These are phyloP conservation scores for Trametes coccinea DNA, from an alignment of 768 basidiomycete species.

Conservation along the genomic window DNA sequence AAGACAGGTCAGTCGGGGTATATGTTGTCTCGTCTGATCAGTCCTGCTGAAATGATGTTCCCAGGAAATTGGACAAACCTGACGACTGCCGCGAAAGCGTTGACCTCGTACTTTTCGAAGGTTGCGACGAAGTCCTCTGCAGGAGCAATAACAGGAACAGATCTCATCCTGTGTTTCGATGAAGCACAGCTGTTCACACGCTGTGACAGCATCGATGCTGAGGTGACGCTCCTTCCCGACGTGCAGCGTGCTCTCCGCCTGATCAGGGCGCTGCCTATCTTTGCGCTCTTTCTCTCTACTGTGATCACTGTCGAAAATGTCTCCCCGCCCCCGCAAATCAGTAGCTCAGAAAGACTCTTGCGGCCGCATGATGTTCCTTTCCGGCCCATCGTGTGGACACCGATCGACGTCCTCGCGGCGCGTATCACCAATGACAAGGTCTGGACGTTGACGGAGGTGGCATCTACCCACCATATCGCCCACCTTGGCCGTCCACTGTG, in stretches of 20 bases:
- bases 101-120: background rate
- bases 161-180: conserved; percentile 28
- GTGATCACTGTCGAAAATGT: conserved; percentile 21
- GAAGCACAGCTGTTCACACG: conserved; percentile 23
- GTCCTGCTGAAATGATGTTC: background rate
- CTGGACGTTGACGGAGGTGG: conserved; percentile 21
- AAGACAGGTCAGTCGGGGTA: background rate
- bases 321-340: conserved; percentile 1
- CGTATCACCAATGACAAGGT: background rate
- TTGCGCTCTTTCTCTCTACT: conserved; percentile 29
- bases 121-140: too few relatives aligned
- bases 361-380: conserved; percentile 8
- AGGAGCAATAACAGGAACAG: background rate
- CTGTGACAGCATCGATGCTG: background rate
- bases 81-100: background rate
- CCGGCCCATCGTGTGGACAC: conserved; percentile 25
- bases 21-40: background rate
- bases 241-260: conserved; percentile 18
- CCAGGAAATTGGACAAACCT: background rate
- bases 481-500: conserved; percentile 31
- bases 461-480: conserved; percentile 23
- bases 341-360: conserved; percentile 11
- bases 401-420: conserved; percentile 30
- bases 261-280: conserved; percentile 20
- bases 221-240: conserved; percentile 6